A percentile compares a stretch with the other conserved stretches of the same genome.
Conservation (phyloP, 805 yeast species). For the Wickerhamiella dianesei region DNA sequence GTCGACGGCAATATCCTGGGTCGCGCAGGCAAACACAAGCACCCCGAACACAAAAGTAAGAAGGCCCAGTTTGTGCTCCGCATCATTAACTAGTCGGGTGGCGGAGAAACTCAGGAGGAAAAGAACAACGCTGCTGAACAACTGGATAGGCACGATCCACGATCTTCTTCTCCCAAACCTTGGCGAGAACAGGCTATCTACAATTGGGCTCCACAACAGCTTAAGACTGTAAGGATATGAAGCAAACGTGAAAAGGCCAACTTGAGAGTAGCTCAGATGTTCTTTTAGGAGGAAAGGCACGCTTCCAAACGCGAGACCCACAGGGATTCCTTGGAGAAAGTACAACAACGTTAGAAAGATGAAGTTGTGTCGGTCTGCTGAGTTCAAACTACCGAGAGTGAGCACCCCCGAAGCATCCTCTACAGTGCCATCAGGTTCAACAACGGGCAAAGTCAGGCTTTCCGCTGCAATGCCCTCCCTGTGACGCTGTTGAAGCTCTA, state of each 20-base stretch:
- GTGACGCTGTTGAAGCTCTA: constrained; percentile 1
- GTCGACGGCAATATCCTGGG: constrained; percentile 97
- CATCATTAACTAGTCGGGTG: constrained; percentile 37
- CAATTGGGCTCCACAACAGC: constrained; percentile 89
- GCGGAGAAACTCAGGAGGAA: constrained; percentile 48
- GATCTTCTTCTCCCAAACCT: constrained; percentile 70
- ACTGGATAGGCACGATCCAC: constrained; percentile 91
- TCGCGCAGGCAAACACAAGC: constrained; percentile 80
- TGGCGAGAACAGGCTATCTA: constrained; percentile 66
- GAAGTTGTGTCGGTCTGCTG: constrained; percentile 59
- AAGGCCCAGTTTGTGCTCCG: constrained; percentile 34
- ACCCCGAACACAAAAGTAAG: constrained; percentile 63
- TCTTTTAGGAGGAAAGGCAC: constrained; percentile 81
- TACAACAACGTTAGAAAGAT: constrained; percentile 59
- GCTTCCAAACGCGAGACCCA: constrained; percentile 89
- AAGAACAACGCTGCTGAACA: constrained; percentile 58
- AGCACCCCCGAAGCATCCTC: constrained; percentile 8
- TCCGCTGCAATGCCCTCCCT: background rate
- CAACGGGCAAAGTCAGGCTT: background rate
- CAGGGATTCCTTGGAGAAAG: constrained; percentile 89
- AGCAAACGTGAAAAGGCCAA: constrained; percentile 82
- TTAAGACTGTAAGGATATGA: constrained; percentile 91
- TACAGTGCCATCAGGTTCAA: background rate
- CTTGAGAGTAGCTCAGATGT: constrained; percentile 70
- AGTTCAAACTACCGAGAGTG: constrained; percentile 21